Percentiles rank a stretch among this genome's conserved stretches.
Conservation (phyloP, 441 rosid species). For the Brassica balearica region DNA sequence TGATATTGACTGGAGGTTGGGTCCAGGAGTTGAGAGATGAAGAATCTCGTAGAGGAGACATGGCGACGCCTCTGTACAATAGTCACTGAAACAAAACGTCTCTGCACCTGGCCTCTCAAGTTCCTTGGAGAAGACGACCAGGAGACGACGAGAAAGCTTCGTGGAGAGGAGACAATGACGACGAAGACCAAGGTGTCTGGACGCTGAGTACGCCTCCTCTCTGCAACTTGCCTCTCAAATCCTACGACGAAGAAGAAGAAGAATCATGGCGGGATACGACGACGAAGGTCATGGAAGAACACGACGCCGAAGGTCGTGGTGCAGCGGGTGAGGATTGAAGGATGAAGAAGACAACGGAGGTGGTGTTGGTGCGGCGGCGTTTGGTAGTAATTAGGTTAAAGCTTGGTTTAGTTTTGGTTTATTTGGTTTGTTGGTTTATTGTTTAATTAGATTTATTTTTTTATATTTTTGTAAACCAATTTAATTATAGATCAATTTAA, state of each 20-base stretch:
- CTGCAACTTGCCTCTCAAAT: neutral
- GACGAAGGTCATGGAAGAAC: neutral
- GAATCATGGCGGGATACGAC: neutral
- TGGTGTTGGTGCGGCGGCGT: neutral
- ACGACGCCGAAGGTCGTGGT: neutral
- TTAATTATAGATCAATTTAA: too few relatives aligned
- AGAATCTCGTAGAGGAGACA: too few relatives aligned
- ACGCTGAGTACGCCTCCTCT: neutral
- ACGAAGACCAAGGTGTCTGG: neutral
- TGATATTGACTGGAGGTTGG: too few relatives aligned
- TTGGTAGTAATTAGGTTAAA: neutral
- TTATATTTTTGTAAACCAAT: neutral
- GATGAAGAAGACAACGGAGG: neutral
- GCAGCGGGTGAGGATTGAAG: neutral
- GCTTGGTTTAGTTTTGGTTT: neutral
- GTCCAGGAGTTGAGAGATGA: too few relatives aligned
- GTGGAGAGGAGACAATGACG: neutral
- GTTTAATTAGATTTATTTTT: neutral
- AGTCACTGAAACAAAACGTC: too few relatives aligned
- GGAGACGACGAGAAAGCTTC: neutral
- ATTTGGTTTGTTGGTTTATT: neutral
- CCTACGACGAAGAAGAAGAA: neutral
- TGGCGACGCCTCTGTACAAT: too few relatives aligned
- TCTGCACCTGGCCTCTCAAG: too few relatives aligned
- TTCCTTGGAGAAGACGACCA: neutral